Evolutionary conservation across 1,284 basidiomycete species (phyloP), one percentile per base, ranked within the genome.

Genomic region (Fomitopsis betulina): DNA sequence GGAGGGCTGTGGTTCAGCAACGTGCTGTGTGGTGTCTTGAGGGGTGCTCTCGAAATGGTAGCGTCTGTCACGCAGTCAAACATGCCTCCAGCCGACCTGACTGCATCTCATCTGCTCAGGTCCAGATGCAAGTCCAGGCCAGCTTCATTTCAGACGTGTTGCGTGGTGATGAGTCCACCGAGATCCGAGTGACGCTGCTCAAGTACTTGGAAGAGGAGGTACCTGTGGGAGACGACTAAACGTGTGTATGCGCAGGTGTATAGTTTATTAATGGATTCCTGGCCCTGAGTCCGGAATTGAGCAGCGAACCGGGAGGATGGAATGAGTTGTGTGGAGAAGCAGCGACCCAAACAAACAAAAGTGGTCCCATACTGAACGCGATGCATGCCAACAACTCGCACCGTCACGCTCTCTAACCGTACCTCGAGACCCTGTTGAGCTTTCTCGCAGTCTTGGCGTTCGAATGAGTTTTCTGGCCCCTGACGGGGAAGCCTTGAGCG

Each of bases 1-100:
- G 93, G 93, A 10, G 96, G 95, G 0, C 76, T 99, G 35, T 97
- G 94, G 94, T 99, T 96, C 73, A 94, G 92, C 70, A 99, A 99
- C 72, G 89, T 99, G 30, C 76, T 97, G 0, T 96, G 94, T 64
- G 97, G 97, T 3, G 96, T 99, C 1, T 74, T 99, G 51, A 79
- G 96, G 56, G 97, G 97, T 1, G 87, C 95, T 25, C 72, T 99
- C 53, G 97, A 99, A 75, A 99, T 99, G 97, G 97, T 97, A 66
- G 43, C 35, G 19, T 23, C 17, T 47, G 43, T 55, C 25, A 21
- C 17, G 21, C 25, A 17, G 9, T 47, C 19, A 13, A 21, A 19
- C 32, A 15, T 30, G 33, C 33, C 17, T 30, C 9, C n/a, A 19
- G 33, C 8, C 25, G 8, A 12, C 25, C 12, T 57, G 21, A 53